phyloP scores from a whole-genome alignment of 768 basidiomycete species.

The Suillus brevipes region DNA sequence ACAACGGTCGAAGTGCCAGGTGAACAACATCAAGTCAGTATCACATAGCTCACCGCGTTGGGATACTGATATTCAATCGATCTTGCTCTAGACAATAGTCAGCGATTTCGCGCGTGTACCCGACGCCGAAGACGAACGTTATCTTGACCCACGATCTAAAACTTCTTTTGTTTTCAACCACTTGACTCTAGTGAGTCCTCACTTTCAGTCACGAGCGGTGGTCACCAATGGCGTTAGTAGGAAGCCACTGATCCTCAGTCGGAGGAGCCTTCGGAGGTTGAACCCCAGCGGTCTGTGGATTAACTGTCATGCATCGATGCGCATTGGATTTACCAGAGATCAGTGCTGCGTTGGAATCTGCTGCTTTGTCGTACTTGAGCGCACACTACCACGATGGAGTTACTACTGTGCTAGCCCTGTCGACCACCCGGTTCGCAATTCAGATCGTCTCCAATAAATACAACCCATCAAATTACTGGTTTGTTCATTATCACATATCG shows the following conservation, averaged over 20 bases:
- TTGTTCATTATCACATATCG: conserved; percentile 15
- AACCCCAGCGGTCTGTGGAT: conserved; percentile 69
- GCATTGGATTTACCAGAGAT: background rate
- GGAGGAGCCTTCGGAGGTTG: conserved; percentile 61
- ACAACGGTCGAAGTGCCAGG: conserved; percentile 84
- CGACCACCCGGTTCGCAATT: conserved; percentile 54
- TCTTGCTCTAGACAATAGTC: conserved; percentile 67
- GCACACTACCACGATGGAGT: conserved; percentile 87
- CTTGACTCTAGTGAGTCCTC: conserved; percentile 64
- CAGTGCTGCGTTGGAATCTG: conserved; percentile 71
- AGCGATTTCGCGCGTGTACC: conserved; percentile 66
- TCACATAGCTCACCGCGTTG: background rate
- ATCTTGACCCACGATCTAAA: conserved; percentile 81
- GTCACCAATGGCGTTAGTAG: conserved; percentile 37
- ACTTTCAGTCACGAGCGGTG: conserved; percentile 14
- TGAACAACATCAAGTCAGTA: conserved; percentile 68
- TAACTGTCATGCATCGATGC: background rate
- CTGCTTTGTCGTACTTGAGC: conserved; percentile 64
- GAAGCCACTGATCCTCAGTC: conserved; percentile 75
- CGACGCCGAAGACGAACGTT: conserved; percentile 57
- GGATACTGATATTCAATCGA: conserved; percentile 7
- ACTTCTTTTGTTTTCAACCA: conserved; percentile 85
- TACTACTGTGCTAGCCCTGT: conserved; percentile 65
- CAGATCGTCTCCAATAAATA: conserved; percentile 96
- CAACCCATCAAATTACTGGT: conserved; percentile 94